A percentile compares a stretch with the other conserved stretches of the same genome.
Conservation (phyloP, 257 asterid genomes). For the Gynochthodes officinalis region DNA sequence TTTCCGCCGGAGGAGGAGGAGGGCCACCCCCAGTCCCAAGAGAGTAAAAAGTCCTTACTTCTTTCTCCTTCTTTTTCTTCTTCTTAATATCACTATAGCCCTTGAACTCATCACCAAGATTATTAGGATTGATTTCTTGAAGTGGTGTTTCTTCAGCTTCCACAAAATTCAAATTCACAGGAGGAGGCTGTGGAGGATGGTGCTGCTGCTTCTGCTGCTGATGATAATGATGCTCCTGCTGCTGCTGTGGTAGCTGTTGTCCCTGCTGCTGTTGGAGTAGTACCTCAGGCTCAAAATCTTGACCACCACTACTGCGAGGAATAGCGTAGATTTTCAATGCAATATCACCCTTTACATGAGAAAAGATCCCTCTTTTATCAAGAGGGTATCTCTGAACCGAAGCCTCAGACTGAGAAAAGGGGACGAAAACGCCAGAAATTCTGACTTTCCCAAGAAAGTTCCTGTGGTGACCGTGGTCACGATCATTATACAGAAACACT, state of each 20-base stretch:
- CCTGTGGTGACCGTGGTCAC: constrained; percentile 46
- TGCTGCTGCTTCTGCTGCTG: constrained; percentile 11
- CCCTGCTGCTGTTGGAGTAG: constrained; percentile 6
- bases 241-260: background rate
- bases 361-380: constrained; percentile 79
- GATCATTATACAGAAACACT: constrained; percentile 60
- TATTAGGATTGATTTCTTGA: constrained; percentile 37
- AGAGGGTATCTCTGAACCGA: constrained; percentile 69
- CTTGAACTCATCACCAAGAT: constrained; percentile 40
- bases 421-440: constrained; percentile 61
- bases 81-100: constrained; percentile 32
- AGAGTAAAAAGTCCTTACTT: constrained; percentile 56
- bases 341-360: constrained; percentile 75
- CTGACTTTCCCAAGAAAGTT: constrained; percentile 77
- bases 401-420: constrained; percentile 57
- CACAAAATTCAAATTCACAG: constrained; percentile 22
- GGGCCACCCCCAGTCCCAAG: constrained; percentile 40
- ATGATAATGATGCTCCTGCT: background rate
- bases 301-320: constrained; percentile 22
- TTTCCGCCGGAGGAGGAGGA: constrained; percentile 36
- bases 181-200: constrained; percentile 19
- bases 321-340: constrained; percentile 47
- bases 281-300: constrained; percentile 11
- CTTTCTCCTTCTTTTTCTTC: constrained; percentile 58
- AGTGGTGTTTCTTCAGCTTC: constrained; percentile 30